Base-by-base conservation (phyloP, 352 stramenopile species). In the Phytopythium chamaehyphon region DNA sequence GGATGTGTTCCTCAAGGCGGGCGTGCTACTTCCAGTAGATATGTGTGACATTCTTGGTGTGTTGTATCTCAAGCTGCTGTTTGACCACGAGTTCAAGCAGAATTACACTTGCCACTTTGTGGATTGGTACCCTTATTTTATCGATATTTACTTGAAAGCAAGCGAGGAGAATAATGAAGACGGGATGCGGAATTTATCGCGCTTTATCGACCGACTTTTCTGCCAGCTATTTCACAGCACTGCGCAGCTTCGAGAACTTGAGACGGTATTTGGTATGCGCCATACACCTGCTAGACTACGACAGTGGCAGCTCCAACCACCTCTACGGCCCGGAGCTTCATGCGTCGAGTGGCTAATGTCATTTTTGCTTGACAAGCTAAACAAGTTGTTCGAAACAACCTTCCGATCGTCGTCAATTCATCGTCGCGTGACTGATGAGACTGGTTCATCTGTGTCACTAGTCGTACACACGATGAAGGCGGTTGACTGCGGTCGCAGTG, bases 191-290 rank as follows among this genome's bases (percentile, higher is more conserved):
- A 87, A 85, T 45, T 62, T 93, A 1, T 90, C 77, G 40, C 66
- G 80, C 10, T 91, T 91, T 62, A 88, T 93, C 40, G 83, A 93
- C 47, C 78, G 83, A 23, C 55, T 93, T 0, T 93, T 93, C 36
- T 93, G 83, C 47, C 83, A 93, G 54, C 66, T 93, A 10, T 93
- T 93, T 55, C 83, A 93, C 54, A 91, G 78, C 48, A 82, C 80
- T 0, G 76, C 78, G 16, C 83, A 93, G 48, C 62, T 93, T 2
- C 69, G 74, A 8, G 75, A 88, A 42, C 66, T 93, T 10, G 79
- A 93, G 43, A 62, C 51, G 5, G 52, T 76, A 0, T 88, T 85
- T 16, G 55, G 60, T 8, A 28, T 54, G 9, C 36, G 44, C 14
- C 28, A 51, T 22, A 40, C 40, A 14, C 28, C 50, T 16, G 9